Percentiles rank a stretch among this genome's conserved stretches.
These are phyloP conservation scores for Capsicum baccatum DNA, from an alignment of 257 asterid species.

Conservation along the genomic window DNA sequence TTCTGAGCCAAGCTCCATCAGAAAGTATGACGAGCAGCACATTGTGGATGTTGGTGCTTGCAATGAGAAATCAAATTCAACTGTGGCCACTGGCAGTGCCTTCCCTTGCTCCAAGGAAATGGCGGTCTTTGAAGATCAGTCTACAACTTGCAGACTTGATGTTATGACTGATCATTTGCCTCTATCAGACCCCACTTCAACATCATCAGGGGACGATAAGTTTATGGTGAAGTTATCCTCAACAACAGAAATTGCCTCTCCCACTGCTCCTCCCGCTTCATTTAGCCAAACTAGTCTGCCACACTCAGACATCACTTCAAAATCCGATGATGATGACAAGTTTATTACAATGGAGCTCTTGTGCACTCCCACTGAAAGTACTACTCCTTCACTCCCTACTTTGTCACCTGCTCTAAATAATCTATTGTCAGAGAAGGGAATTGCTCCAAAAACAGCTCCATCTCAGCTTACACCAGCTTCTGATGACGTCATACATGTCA, in stretches of 20 bases:
- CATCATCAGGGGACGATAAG: constrained; percentile 56
- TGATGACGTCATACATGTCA: constrained; percentile 68
- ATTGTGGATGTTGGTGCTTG: constrained; percentile 39
- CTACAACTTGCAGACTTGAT: constrained; percentile 31
- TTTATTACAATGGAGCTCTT: constrained; percentile 56
- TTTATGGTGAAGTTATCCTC: constrained; percentile 49
- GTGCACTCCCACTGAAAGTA: constrained; percentile 40
- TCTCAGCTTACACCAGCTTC: constrained; percentile 55
- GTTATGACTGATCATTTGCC: constrained; percentile 32
- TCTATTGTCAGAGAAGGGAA: constrained; percentile 46
- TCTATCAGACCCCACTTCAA: constrained; percentile 36
- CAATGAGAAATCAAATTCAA: constrained; percentile 31
- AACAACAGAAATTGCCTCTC: constrained; percentile 43
- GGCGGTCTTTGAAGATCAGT: constrained; percentile 40
- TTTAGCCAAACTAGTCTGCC: constrained; percentile 45
- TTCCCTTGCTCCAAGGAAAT: constrained; percentile 38
- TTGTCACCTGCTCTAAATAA: constrained; percentile 46
- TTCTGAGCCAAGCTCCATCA: constrained; percentile 40
- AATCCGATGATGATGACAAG: constrained; percentile 56
- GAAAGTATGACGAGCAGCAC: constrained; percentile 42
- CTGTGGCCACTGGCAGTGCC: constrained; percentile 35
- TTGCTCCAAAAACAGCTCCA: constrained; percentile 43
- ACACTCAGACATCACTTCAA: constrained; percentile 38
- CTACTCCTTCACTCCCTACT: constrained; percentile 46
- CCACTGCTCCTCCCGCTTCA: constrained; percentile 41